phyloP scores from a whole-genome alignment of 352 stramenopile species.

The Pythium biforme region DNA sequence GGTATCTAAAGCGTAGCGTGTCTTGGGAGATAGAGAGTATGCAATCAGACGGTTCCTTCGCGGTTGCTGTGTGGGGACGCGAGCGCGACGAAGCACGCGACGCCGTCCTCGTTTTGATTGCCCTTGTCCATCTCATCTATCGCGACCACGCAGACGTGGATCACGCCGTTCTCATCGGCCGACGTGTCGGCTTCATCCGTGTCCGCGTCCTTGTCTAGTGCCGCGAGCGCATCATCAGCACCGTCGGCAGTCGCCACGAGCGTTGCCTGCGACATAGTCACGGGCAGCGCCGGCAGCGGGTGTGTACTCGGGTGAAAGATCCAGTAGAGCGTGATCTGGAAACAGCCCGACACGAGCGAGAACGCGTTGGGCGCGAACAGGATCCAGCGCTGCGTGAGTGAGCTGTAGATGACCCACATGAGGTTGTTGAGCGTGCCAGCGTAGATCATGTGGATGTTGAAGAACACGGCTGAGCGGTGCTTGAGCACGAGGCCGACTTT shows the following conservation, averaged over 20 bases:
- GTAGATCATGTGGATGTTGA: slow-evolving; percentile 56
- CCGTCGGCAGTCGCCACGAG: neutral
- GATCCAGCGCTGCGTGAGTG: slow-evolving; percentile 43
- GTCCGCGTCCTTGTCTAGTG: neutral
- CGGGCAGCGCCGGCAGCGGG: slow-evolving; percentile 11
- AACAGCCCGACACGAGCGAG: slow-evolving; percentile 33
- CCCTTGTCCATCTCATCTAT: neutral
- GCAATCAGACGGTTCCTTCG: neutral
- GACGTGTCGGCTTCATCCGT: neutral
- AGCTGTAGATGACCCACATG: slow-evolving; percentile 52
- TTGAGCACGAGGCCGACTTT: slow-evolving; percentile 48
- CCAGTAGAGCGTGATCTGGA: slow-evolving; percentile 44
- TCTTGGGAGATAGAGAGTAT: neutral
- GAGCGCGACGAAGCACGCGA: neutral
- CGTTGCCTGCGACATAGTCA: neutral
- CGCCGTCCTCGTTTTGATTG: neutral
- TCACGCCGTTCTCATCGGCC: neutral
- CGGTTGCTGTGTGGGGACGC: neutral
- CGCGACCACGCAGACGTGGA: neutral
- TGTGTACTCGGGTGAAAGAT: slow-evolving; percentile 51
- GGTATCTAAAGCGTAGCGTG: too few relatives aligned
- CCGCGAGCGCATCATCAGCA: neutral
- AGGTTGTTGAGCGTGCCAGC: slow-evolving; percentile 26
- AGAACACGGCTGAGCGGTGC: slow-evolving; percentile 47
- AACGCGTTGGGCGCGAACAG: slow-evolving; percentile 53